Evolutionary conservation across 2,329 filamentous ascomycete genomes (phyloP).

Genomic region (Colletotrichum chlorophyti): DNA sequence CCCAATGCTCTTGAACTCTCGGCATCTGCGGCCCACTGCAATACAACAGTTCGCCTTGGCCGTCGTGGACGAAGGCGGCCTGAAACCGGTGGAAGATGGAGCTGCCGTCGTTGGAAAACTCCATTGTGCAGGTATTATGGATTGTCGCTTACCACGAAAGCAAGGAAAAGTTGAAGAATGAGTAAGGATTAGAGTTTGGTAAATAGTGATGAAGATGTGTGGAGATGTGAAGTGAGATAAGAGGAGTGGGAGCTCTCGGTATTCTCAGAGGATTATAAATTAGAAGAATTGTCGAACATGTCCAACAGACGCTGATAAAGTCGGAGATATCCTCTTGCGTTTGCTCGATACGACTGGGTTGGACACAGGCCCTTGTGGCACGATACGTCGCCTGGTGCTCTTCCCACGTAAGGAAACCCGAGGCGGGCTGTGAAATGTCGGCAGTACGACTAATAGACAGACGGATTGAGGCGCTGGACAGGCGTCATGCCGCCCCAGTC

Average conservation of each 20-base stretch:
- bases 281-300: not conserved
- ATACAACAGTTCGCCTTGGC: constrained; percentile 18
- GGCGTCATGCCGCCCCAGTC: not conserved
- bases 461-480: not conserved
- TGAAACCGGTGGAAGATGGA: constrained; percentile 28
- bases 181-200: constrained; percentile 5
- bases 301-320: not conserved
- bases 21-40: constrained; percentile 11
- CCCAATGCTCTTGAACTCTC: constrained; percentile 16
- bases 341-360: not conserved
- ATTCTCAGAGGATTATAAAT: constrained; percentile 5
- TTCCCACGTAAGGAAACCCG: not conserved
- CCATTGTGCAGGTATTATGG: constrained; percentile 10
- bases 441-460: not conserved
- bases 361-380: not conserved
- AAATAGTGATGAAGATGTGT: not conserved
- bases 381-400: not conserved
- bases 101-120: constrained; percentile 25
- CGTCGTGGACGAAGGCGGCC: constrained; percentile 22
- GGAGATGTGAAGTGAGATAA: not conserved
- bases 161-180: no score
- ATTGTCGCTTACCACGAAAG: no score
- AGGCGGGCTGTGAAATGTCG: constrained; percentile 5
- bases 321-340: not conserved
- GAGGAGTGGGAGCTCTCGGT: no score